These are phyloP conservation scores for Penicillium frequentans DNA, from an alignment of 2,329 filamentous ascomycete species.

Conservation along the genomic window DNA sequence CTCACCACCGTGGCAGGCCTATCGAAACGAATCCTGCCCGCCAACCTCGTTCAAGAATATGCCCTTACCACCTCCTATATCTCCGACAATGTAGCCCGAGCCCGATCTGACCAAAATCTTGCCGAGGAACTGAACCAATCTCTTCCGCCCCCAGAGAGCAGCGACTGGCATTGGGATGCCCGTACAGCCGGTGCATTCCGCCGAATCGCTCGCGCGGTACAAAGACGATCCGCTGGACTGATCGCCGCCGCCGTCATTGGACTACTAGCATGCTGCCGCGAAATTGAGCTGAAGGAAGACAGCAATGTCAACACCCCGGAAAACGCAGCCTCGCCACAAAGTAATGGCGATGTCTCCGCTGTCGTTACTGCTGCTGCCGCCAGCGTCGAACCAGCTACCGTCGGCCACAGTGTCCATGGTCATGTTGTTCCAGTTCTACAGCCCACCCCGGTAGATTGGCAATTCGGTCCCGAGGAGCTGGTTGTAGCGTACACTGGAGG, in stretches of 20 bases:
- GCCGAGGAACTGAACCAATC: constrained; percentile 52
- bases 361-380: constrained; percentile 13
- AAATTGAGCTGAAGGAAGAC: constrained; percentile 54
- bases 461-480: constrained; percentile 57
- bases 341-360: constrained; percentile 23
- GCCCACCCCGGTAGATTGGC: constrained; percentile 39
- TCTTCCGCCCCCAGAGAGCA: constrained; percentile 48
- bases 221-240: constrained; percentile 70
- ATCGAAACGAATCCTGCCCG: constrained; percentile 51
- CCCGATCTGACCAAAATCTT: constrained; percentile 51
- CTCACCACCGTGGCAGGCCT: constrained; percentile 49
- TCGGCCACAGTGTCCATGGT: constrained; percentile 18
- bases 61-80: constrained; percentile 71
- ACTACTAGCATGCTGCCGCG: constrained; percentile 66
- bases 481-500: constrained; percentile 79
- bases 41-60: constrained; percentile 57
- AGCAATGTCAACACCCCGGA: constrained; percentile 39
- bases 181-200: constrained; percentile 61
- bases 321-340: constrained; percentile 27
- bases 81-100: constrained; percentile 64
- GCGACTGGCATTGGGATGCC: constrained; percentile 62
- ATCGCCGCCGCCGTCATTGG: constrained; percentile 72
- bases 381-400: constrained; percentile 1
- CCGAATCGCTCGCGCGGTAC: constrained; percentile 67
- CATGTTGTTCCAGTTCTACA: constrained; percentile 41